Percentiles rank a stretch among this genome's conserved stretches.
Evolutionary conservation across 1,284 basidiomycete genomes (phyloP).

Genomic region (Cutaneotrichosporon sp.): DNA sequence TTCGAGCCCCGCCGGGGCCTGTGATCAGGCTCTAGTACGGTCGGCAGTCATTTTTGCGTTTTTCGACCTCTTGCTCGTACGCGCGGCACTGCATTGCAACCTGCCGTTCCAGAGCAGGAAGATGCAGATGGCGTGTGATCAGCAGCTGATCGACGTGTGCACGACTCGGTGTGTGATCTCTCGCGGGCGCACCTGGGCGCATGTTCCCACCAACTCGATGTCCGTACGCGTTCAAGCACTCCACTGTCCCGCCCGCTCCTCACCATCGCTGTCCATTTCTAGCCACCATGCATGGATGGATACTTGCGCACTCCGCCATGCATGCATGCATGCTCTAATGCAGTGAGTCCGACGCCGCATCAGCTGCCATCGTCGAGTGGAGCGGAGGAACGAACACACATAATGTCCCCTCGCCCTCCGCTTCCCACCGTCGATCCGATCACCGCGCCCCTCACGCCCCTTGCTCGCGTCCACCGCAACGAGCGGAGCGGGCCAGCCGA

Average conservation of each 20-base stretch:
- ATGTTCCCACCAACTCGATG: too few species aligned
- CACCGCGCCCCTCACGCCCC: not conserved
- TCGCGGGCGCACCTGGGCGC: too few species aligned
- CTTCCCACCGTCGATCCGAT: not conserved
- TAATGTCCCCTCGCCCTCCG: not conserved
- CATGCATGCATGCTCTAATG: too few species aligned
- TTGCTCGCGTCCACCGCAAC: not conserved
- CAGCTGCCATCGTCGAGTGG: too few species aligned
- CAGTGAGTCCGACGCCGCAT: too few species aligned
- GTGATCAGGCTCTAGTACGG: constrained; percentile 1
- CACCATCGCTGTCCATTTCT: too few species aligned
- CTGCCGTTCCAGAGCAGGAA: not conserved
- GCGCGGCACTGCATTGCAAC: not conserved
- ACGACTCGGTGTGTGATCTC: not conserved
- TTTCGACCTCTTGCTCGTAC: not conserved
- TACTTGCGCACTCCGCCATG: too few species aligned
- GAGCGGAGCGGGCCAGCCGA: not conserved
- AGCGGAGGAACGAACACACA: not conserved
- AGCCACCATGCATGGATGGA: too few species aligned
- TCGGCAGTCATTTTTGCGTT: constrained; percentile 1
- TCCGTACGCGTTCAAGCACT: too few species aligned
- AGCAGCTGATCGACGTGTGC: not conserved
- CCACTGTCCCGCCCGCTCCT: too few species aligned
- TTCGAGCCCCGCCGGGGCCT: constrained; percentile 10
- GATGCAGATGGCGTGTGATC: not conserved